Percentiles rank a stretch among this genome's conserved stretches.
Evolutionary conservation across 2,329 filamentous ascomycete genomes (phyloP).

Genomic region (Xylaria sp.): DNA sequence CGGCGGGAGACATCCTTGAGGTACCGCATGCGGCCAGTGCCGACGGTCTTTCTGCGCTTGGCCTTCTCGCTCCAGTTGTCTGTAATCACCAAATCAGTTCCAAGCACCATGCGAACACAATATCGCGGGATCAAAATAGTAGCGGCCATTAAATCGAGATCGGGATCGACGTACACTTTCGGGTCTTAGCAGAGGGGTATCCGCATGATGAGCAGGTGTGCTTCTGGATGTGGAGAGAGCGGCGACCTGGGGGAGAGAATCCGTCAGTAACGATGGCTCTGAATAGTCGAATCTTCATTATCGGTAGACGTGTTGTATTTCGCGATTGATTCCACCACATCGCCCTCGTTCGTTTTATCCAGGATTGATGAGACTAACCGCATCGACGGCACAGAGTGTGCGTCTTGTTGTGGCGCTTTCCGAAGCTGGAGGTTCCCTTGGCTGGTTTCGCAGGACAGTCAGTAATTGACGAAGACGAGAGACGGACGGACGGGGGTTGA

Average conservation of each 20-base stretch:
- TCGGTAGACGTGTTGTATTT: conserved; percentile 20
- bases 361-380: conserved; percentile 71
- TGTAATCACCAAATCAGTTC: conserved; percentile 55
- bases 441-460: conserved; percentile 48
- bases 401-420: conserved; percentile 91
- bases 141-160: conserved; percentile 38
- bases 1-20: conserved; percentile 91
- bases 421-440: conserved; percentile 54
- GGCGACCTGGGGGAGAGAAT: conserved; percentile 73
- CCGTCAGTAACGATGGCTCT: conserved; percentile 19
- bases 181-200: conserved; percentile 96
- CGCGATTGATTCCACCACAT: conserved; percentile 20
- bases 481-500: background rate
- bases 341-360: conserved; percentile 7
- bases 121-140: conserved; percentile 9
- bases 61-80: conserved; percentile 99
- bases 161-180: conserved; percentile 83
- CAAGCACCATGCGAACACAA: conserved; percentile 1
- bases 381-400: conserved; percentile 98
- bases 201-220: conserved; percentile 95
- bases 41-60: conserved; percentile 99
- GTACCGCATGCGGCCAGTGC: conserved; percentile 95
- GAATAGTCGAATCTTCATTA: background rate
- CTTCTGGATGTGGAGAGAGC: conserved; percentile 99
- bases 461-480: conserved; percentile 32